Percentiles rank a stretch among this genome's conserved stretches.
These are phyloP conservation scores for Eimeria tenella DNA, from an alignment of 169 alveolate species.

Conservation along the genomic window DNA sequence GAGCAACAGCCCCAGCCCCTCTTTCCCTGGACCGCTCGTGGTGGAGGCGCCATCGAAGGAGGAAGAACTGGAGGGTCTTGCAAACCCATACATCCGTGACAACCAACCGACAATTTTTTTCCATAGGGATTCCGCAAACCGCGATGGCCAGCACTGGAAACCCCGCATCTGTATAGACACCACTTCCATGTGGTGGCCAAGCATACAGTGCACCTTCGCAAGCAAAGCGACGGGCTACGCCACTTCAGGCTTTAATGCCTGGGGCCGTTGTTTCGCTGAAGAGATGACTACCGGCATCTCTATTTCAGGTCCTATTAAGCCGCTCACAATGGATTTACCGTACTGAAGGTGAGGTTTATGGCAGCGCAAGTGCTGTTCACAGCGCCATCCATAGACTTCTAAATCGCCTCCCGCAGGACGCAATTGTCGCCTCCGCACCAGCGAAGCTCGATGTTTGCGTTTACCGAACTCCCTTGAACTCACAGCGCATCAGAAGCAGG, in stretches of 20 bases:
- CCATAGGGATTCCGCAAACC: neutral
- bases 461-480: no score
- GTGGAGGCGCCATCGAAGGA: neutral
- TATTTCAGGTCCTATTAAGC: slow-evolving; percentile 19
- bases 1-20: slow-evolving; percentile 1
- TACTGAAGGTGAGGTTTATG: neutral
- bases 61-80: neutral
- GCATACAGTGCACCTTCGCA: slow-evolving; percentile 27
- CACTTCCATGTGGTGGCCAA: slow-evolving; percentile 44
- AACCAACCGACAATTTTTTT: slow-evolving; percentile 34
- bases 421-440: no score
- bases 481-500: no score
- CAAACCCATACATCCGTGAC: neutral
- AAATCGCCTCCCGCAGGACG: no score
- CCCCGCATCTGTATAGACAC: slow-evolving; percentile 53
- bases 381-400: no score
- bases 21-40: neutral
- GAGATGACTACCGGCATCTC: neutral
- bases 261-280: neutral
- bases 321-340: slow-evolving; percentile 9
- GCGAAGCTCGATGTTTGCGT: no score
- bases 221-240: neutral
- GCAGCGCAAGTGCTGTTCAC: no score
- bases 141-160: neutral
- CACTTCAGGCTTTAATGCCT: neutral